These are phyloP conservation scores for Paecilomyces sp. DNA, from an alignment of 2,329 filamentous ascomycete species.

Conservation along the genomic window DNA sequence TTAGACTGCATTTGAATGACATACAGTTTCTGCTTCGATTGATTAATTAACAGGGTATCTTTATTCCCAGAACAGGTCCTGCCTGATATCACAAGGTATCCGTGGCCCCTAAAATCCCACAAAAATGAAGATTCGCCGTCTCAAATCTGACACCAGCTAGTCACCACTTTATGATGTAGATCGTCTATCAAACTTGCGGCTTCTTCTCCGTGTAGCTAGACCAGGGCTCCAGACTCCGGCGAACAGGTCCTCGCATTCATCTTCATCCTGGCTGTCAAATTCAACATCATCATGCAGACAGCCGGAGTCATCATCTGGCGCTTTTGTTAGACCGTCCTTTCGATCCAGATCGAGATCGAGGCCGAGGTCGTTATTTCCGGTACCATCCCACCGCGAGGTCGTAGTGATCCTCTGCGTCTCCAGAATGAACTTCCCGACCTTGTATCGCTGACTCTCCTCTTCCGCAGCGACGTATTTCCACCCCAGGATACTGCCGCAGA, in stretches of 20 bases:
- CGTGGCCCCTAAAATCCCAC: not conserved
- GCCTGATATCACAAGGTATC: not conserved
- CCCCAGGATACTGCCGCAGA: constrained; percentile 51
- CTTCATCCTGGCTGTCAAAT: constrained; percentile 60
- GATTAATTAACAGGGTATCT: not conserved
- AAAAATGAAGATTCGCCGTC: not conserved
- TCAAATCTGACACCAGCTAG: not conserved
- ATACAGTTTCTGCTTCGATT: not conserved
- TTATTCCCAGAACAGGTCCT: not conserved
- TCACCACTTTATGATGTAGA: constrained; percentile 15
- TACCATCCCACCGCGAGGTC: constrained; percentile 46
- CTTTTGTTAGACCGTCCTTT: not conserved
- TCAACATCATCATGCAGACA: constrained; percentile 35
- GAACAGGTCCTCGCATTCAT: constrained; percentile 61
- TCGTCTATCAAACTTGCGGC: constrained; percentile 27
- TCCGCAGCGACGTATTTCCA: constrained; percentile 61
- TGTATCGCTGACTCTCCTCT: constrained; percentile 56
- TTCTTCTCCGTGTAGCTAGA: constrained; percentile 41
- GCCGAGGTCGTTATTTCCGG: constrained; percentile 7
- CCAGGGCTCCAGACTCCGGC: constrained; percentile 54
- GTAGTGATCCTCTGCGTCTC: constrained; percentile 52
- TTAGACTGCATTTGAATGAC: not conserved
- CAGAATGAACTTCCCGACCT: constrained; percentile 61
- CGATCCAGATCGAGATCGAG: not conserved
- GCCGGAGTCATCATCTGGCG: constrained; percentile 5